Evolutionary conservation across 169 alveolate genomes (phyloP).

Genomic region (Cyclospora cayetanensis): DNA sequence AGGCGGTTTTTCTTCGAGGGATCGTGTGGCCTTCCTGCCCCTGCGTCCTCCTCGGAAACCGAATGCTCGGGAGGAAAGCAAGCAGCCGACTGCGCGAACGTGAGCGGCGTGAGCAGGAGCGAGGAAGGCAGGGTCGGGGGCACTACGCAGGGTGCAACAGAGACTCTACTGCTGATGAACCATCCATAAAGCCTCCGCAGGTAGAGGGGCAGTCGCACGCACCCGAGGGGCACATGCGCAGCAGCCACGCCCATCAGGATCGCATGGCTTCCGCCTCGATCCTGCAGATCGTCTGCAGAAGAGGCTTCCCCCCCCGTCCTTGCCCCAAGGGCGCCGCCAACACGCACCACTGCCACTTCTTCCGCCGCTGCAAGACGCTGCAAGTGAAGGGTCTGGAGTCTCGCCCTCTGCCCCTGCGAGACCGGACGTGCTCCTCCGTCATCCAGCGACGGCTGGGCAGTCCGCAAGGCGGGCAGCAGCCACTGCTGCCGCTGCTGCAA

Average conservation of each 20-base stretch:
- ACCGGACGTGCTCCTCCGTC: not conserved
- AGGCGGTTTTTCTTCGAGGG: no score
- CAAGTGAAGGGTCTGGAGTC: not conserved
- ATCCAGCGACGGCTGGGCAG: not conserved
- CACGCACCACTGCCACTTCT: slow-evolving; percentile 18
- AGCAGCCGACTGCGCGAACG: no score
- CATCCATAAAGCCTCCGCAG: slow-evolving; percentile 55
- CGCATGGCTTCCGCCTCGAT: not conserved
- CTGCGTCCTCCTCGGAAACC: no score
- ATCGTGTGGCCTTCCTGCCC: no score
- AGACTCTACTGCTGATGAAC: slow-evolving; percentile 24
- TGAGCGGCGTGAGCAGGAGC: slow-evolving; percentile 37
- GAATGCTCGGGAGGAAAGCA: no score
- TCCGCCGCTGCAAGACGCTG: slow-evolving; percentile 47
- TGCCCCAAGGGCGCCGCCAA: not conserved
- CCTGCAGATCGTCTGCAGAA: not conserved
- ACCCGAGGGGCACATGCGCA: slow-evolving; percentile 24
- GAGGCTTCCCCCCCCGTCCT: not conserved
- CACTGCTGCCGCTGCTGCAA: slow-evolving; percentile 68
- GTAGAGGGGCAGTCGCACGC: slow-evolving; percentile 49
- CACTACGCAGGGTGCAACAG: not conserved
- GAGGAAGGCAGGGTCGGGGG: slow-evolving; percentile 39
- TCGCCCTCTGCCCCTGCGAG: not conserved
- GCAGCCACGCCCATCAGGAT: slow-evolving; percentile 48
- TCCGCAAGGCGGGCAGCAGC: slow-evolving; percentile 48